Conservation (phyloP, 805 yeast genomes). For the Soucietia sequanensis region DNA sequence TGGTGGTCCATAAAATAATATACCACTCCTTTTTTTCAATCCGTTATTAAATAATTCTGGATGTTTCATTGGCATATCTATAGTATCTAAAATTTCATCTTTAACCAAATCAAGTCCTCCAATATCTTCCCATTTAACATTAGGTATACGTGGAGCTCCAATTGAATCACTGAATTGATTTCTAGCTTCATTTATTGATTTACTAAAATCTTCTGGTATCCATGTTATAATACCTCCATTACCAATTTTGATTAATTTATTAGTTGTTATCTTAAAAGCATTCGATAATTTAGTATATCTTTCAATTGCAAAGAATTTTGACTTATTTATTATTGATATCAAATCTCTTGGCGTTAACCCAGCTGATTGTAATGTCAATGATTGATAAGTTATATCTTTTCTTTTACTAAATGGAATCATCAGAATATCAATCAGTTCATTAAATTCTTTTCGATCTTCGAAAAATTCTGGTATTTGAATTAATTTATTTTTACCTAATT, state of each 20-base stretch:
- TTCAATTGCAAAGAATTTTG: slow-evolving; percentile 57
- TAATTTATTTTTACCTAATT: slow-evolving; percentile 6
- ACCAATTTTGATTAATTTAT: slow-evolving; percentile 40
- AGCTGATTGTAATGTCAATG: slow-evolving; percentile 82
- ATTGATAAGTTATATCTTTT: slow-evolving; percentile 49
- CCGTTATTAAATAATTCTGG: slow-evolving; percentile 89
- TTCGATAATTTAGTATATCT: slow-evolving; percentile 40
- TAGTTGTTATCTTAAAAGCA: slow-evolving; percentile 13
- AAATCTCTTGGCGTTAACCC: slow-evolving; percentile 88
- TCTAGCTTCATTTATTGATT: slow-evolving; percentile 77
- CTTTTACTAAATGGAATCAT: slow-evolving; percentile 23
- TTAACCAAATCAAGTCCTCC: slow-evolving; percentile 93
- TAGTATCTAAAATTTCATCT: slow-evolving; percentile 90
- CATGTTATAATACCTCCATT: slow-evolving; percentile 56
- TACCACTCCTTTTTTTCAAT: slow-evolving; percentile 90
- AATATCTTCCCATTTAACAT: slow-evolving; percentile 95
- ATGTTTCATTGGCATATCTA: slow-evolving; percentile 91
- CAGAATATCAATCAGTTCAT: slow-evolving; percentile 12
- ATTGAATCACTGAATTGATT: slow-evolving; percentile 88
- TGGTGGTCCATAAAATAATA: slow-evolving; percentile 95
- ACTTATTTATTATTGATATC: slow-evolving; percentile 62
- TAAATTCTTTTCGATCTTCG: slow-evolving; percentile 19
- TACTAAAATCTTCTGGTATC: slow-evolving; percentile 60
- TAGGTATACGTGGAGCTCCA: slow-evolving; percentile 95
- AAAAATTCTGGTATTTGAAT: slow-evolving; percentile 13